Conservation (phyloP, 768 basidiomycete species). For the Tylopilus sp. region DNA sequence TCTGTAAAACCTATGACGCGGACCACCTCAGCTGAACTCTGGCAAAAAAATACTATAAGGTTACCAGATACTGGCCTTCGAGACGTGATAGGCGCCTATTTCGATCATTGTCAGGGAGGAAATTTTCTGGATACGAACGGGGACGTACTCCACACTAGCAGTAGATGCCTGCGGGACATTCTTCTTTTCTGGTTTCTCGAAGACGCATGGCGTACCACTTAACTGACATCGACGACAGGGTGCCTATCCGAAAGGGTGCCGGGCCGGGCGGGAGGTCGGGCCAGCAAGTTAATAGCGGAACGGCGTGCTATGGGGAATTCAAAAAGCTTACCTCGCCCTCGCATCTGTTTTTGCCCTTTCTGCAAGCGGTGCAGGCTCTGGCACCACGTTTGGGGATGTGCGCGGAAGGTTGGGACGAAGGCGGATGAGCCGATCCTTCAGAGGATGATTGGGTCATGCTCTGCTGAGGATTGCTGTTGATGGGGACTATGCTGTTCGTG, state of each 20-base stretch:
- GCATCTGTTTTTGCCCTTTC: conserved; percentile 91
- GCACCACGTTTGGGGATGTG: conserved; percentile 90
- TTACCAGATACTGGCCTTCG: conserved; percentile 81
- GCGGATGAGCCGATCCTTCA: conserved; percentile 28
- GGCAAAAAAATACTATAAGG: conserved; percentile 1
- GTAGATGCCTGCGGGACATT: conserved; percentile 53
- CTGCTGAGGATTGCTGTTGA: conserved; percentile 15
- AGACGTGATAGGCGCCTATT: conserved; percentile 75
- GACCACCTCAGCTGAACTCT: background rate
- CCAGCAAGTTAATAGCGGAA: conserved; percentile 52
- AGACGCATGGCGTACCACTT: conserved; percentile 76
- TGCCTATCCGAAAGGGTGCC: conserved; percentile 59
- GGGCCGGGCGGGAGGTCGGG: conserved; percentile 75
- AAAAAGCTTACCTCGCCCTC: conserved; percentile 74
- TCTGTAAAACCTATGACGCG: conserved; percentile 71
- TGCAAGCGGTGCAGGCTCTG: conserved; percentile 82
- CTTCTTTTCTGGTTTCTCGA: conserved; percentile 93
- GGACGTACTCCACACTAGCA: conserved; percentile 75
- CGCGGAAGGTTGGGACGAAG: conserved; percentile 33
- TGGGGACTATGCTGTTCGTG: conserved; percentile 33
- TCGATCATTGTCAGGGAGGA: conserved; percentile 21
- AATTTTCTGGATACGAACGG: conserved; percentile 11
- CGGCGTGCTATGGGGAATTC: conserved; percentile 35
- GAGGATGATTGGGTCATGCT: conserved; percentile 36
- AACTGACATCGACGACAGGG: conserved; percentile 88